Evolutionary conservation across 2,329 filamentous ascomycete genomes (phyloP).

Genomic region (Neoarthrinium moseri): DNA sequence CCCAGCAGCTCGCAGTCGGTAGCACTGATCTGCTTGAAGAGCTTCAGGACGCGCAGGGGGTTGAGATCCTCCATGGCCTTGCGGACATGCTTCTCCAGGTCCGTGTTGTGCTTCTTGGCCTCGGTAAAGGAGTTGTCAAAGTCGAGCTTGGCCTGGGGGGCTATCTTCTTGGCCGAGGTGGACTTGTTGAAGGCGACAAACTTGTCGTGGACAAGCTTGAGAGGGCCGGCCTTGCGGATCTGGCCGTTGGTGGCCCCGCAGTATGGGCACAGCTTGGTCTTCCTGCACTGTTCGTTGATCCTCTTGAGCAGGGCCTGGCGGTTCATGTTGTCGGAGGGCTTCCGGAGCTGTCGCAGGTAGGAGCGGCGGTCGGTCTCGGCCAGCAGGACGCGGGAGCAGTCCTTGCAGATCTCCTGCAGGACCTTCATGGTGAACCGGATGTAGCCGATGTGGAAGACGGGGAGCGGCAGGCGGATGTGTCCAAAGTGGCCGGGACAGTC

Average conservation of each 20-base stretch:
- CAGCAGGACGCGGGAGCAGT: conserved; percentile 82
- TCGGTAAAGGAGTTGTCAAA: conserved; percentile 86
- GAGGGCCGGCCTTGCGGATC: conserved; percentile 86
- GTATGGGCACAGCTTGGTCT: conserved; percentile 77
- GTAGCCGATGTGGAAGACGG: conserved; percentile 94
- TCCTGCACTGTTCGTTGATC: conserved; percentile 86
- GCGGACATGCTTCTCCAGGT: conserved; percentile 86
- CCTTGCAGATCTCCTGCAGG: conserved; percentile 94
- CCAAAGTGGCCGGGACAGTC: conserved; percentile 95
- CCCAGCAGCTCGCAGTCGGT: conserved; percentile 90
- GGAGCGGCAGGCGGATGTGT: conserved; percentile 84
- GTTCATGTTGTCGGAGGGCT: conserved; percentile 83
- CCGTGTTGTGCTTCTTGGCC: conserved; percentile 73
- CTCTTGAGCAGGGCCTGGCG: conserved; percentile 82
- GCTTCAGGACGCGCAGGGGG: conserved; percentile 80
- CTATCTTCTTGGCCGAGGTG: conserved; percentile 78
- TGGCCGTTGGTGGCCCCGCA: conserved; percentile 84
- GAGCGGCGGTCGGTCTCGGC: conserved; percentile 74
- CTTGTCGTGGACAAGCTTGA: conserved; percentile 94
- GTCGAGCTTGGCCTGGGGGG: conserved; percentile 75
- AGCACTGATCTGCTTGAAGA: conserved; percentile 84
- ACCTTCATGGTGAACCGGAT: conserved; percentile 90
- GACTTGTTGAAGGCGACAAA: conserved; percentile 87
- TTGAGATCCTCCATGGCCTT: conserved; percentile 95
- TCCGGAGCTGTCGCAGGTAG: conserved; percentile 77